Evolutionary conservation across 805 yeast genomes (phyloP), one percentile per base, ranked within the genome.

Genomic region (Blastobotrys terrestris): DNA sequence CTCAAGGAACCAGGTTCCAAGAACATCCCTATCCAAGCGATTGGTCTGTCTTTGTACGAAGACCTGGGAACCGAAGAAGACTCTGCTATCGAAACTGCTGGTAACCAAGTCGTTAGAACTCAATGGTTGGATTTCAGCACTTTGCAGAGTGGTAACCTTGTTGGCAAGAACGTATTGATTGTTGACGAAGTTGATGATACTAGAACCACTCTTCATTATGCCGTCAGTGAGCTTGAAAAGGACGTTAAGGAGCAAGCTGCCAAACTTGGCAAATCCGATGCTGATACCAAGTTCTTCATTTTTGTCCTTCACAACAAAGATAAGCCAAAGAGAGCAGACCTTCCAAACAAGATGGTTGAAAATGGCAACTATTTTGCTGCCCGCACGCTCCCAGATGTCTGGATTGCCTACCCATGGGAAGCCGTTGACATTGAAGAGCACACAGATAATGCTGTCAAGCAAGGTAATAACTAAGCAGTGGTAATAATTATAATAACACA

Each of bases 401-500:
- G 96, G 96, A 81, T 87, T 61, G 90, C 92, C 43, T 87, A 88
- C 68, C 96, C 96, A 42, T 87, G 95, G 95, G 96, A 88, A 66
- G 85, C 94, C 16, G 71, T 68, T 22, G 94, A 87, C 68, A 88
- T 87, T 60, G 95, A 86, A 63, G 75, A 74, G 57, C 96, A 87
- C 66, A 84, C 94, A 20, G 73, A 73, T 58, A 63, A 65, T 39
- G 92, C 95, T 26, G 71, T 72, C 50, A 73, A 70, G 50, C 95
- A 87, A 70, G 91, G 90, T 35, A 79, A 84, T 66, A 74, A 74
- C 60, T 80, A 64, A 48, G 46, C 14, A 7, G 11, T 13, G 11
- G 14, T 41, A 41, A 41, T 41, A 41, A 41, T 15, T 4, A 39
- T 18, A 26, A 26, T 11, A 26, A 26, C 11, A 26, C 5, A 26